Evolutionary conservation across 1,284 basidiomycete genomes (phyloP), one percentile per base, ranked within the genome.

Genomic region (Heterobasidion parviporum): DNA sequence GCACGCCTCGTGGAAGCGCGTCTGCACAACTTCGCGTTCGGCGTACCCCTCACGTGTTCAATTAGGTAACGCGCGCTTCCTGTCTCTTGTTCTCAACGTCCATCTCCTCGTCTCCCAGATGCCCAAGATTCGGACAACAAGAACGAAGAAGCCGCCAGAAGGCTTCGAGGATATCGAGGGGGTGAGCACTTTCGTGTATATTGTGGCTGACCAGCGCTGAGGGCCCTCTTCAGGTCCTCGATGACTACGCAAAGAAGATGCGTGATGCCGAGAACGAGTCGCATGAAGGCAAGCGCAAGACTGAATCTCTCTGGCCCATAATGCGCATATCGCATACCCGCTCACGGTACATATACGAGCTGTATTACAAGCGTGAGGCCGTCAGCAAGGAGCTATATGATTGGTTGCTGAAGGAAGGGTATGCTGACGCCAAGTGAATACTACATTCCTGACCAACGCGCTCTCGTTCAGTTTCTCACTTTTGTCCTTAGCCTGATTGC

Each of bases 331-430:
- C 92, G 12, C 96, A 99, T 71, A 91, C 94, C 9, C 86, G 96
- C 52, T 95, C 92, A 53, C 80, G 94, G 60, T 99, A 99, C 74
- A 94, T 99, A 61, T 99, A 98, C 70, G 97, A 99, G 72, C 80
- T 99, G 57, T 99, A 97, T 75, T 98, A 99, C 79, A 98, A 98
- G 73, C 87, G 96, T 44, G 95, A 99, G 72, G 93, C 94, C 14
- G 94, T 99, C 67, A 89, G 86, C 62, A 85, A 82, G 65, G 92
- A 97, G 70, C 75, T 99, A 52, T 99, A 99, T 70, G 96, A 99
- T 73, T 99, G 97, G 97, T 73, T 99, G 57, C 70, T 99, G 66
- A 98, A 98, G 76, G 90, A 99, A 71, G 92, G 92, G 12, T 99
- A 98, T 71, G 97, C 92, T 10, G 97, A 99, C 70, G 88, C 89